Evolutionary conservation across 257 asterid species (phyloP).

Genomic region (Ocimum tenuiflorum): DNA sequence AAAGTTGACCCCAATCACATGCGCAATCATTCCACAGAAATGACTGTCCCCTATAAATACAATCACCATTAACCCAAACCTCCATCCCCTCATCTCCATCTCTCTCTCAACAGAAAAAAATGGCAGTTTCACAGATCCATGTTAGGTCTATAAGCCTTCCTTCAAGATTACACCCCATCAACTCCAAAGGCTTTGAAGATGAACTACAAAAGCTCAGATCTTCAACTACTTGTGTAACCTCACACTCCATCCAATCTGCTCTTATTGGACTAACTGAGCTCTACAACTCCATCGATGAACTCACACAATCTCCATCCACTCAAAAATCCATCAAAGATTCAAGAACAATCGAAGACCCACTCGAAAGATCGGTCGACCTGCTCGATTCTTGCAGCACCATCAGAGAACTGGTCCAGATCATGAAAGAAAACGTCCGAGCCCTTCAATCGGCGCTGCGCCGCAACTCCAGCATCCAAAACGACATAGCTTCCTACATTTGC

Average conservation of each 20-base stretch:
- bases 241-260: conserved; percentile 32
- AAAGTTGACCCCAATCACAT: conserved; percentile 31
- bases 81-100: background rate
- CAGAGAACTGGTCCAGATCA: conserved; percentile 30
- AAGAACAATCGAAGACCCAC: conserved; percentile 29
- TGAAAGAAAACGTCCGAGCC: conserved; percentile 37
- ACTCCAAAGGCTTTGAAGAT: conserved; percentile 36
- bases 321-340: conserved; percentile 18
- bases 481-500: conserved; percentile 28
- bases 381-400: conserved; percentile 55
- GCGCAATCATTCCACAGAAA: conserved; percentile 19
- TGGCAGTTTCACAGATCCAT: conserved; percentile 44
- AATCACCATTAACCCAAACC: background rate
- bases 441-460: conserved; percentile 68
- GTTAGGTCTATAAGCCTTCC: conserved; percentile 75
- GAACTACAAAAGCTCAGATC: conserved; percentile 39
- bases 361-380: conserved; percentile 41
- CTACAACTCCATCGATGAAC: conserved; percentile 33
- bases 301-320: conserved; percentile 21
- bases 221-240: conserved; percentile 10
- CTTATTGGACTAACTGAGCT: conserved; percentile 37
- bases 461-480: conserved; percentile 35
- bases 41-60: conserved; percentile 34
- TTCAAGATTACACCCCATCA: conserved; percentile 49
- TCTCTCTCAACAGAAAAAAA: conserved; percentile 6